phyloP scores from a whole-genome alignment of 2,329 filamentous ascomycete genomes.

The Chaetomiaceae sp. region DNA sequence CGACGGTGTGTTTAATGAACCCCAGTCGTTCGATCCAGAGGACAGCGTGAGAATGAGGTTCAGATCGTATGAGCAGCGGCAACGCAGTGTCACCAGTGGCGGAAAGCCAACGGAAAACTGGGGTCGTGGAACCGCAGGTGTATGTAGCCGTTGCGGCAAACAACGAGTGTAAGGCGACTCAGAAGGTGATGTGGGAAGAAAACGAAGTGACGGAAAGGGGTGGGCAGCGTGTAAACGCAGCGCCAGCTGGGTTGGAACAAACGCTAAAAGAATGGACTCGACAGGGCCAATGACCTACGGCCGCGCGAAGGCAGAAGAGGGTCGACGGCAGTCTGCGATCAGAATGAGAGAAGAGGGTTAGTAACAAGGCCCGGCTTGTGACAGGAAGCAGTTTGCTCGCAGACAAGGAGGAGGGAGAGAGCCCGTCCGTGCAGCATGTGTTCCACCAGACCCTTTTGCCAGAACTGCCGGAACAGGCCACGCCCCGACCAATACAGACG shows the following conservation, averaged over 20 bases:
- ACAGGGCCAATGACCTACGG: slow-evolving; percentile 18
- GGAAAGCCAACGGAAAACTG: slow-evolving; percentile 18
- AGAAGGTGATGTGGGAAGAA: slow-evolving; percentile 14
- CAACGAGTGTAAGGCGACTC: slow-evolving; percentile 21
- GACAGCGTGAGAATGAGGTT: slow-evolving; percentile 3
- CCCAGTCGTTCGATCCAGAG: not conserved
- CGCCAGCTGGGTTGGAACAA: slow-evolving; percentile 18
- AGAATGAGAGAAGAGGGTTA: slow-evolving; percentile 13
- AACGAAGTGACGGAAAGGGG: slow-evolving; percentile 11
- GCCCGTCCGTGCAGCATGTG: slow-evolving; percentile 1
- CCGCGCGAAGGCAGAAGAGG: slow-evolving; percentile 18
- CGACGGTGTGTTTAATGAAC: slow-evolving; percentile 4
- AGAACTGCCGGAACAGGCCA: slow-evolving; percentile 25
- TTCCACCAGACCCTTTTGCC: slow-evolving; percentile 18
- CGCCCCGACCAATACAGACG: slow-evolving; percentile 20
- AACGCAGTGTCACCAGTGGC: slow-evolving; percentile 16
- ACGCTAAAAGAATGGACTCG: slow-evolving; percentile 17
- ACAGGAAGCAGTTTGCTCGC: slow-evolving; percentile 3
- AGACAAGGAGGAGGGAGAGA: slow-evolving; percentile 17
- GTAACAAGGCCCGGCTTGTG: slow-evolving; percentile 17
- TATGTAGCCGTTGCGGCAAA: slow-evolving; percentile 24
- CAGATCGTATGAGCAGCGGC: slow-evolving; percentile 1
- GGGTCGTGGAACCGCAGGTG: slow-evolving; percentile 25
- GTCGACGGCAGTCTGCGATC: slow-evolving; percentile 13
- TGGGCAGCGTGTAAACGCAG: slow-evolving; percentile 18